Evolutionary conservation across 2,329 filamentous ascomycete species (phyloP).

Genomic region (Pyrenochaeta sp.): DNA sequence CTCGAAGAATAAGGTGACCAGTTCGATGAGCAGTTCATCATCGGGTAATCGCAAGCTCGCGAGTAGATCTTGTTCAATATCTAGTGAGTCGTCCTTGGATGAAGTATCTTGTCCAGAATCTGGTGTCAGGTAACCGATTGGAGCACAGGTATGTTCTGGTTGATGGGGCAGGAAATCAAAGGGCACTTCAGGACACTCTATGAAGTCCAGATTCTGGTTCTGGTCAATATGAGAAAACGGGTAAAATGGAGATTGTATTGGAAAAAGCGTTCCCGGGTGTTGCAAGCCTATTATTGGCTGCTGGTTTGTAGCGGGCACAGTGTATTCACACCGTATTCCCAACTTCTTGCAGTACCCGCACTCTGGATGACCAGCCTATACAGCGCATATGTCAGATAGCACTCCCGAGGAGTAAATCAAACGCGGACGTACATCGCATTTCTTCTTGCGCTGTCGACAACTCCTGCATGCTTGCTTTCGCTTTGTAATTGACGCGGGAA

Average conservation of each 20-base stretch:
- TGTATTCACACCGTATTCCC: constrained; percentile 33
- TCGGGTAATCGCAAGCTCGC: constrained; percentile 20
- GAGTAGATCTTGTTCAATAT: constrained; percentile 12
- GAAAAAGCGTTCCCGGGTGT: neutral
- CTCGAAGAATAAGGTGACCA: constrained; percentile 36
- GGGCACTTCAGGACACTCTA: constrained; percentile 14
- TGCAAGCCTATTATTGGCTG: neutral
- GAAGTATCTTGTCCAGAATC: neutral
- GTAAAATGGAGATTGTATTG: neutral
- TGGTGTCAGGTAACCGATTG: constrained; percentile 3
- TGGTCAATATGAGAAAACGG: neutral
- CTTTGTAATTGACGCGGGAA: constrained; percentile 36
- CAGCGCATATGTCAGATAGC: constrained; percentile 12
- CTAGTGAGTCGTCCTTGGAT: neutral
- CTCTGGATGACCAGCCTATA: constrained; percentile 30
- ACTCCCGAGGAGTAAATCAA: constrained; percentile 7
- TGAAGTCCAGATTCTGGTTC: constrained; percentile 4
- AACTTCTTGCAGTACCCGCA: constrained; percentile 35
- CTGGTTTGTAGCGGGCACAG: neutral
- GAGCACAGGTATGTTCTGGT: neutral
- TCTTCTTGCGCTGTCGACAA: constrained; percentile 44
- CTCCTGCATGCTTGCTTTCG: constrained; percentile 43
- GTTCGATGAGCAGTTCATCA: constrained; percentile 20
- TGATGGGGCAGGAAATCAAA: constrained; percentile 11
- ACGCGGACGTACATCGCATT: constrained; percentile 35